Percentiles rank a stretch among this genome's conserved stretches.
Evolutionary conservation across 2,329 filamentous ascomycete species (phyloP).

Genomic region (Aspergillus sp.): DNA sequence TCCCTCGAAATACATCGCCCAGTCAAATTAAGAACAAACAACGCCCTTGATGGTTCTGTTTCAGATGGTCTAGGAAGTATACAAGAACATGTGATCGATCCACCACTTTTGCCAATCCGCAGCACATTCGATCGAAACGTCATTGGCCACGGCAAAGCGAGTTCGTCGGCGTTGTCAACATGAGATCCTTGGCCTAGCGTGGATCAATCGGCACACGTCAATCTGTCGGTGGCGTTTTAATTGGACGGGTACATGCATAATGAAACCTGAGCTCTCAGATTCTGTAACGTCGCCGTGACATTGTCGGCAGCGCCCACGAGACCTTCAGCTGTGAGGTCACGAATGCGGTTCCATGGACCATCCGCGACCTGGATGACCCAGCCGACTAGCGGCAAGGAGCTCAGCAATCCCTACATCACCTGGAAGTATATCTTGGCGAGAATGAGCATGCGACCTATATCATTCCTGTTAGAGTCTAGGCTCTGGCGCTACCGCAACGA

Average conservation of each 20-base stretch:
- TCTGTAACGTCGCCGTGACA: conserved; percentile 1
- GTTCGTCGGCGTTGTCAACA: conserved; percentile 5
- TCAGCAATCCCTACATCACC: neutral
- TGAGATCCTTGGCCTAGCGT: conserved; percentile 15
- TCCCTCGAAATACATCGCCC: conserved; percentile 7
- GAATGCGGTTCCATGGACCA: neutral
- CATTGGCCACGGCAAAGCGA: conserved; percentile 10
- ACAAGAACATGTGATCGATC: conserved; percentile 13
- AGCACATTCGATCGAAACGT: neutral
- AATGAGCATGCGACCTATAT: no score
- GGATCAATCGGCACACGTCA: conserved; percentile 13
- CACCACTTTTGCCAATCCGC: conserved; percentile 1
- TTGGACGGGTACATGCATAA: conserved; percentile 26
- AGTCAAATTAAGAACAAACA: conserved; percentile 2
- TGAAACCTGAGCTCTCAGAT: conserved; percentile 5
- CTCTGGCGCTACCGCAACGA: neutral
- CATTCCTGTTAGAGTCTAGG: neutral
- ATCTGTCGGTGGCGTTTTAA: conserved; percentile 8
- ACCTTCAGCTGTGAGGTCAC: conserved; percentile 9
- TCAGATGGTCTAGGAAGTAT: conserved; percentile 9
- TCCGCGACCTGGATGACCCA: conserved; percentile 1
- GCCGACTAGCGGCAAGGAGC: neutral
- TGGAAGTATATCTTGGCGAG: no score
- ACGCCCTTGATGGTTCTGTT: conserved; percentile 10
- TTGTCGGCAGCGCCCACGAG: conserved; percentile 12